Evolutionary conservation across 768 basidiomycete species (phyloP).

Genomic region (Hericium erinaceus): DNA sequence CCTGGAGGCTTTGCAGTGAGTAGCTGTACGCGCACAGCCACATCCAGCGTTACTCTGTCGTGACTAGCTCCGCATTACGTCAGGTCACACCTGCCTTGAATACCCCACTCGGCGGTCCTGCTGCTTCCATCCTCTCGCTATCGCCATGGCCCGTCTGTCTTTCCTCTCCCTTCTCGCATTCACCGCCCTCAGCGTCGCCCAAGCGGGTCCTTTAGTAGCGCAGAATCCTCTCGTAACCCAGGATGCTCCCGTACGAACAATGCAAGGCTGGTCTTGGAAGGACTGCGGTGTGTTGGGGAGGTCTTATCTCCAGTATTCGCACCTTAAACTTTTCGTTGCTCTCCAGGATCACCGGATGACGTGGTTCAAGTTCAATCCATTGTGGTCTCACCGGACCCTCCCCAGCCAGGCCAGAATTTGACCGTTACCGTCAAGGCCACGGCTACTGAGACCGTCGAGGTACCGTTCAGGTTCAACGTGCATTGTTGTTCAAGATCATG

Average conservation of each 20-base stretch:
- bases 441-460: slow-evolving; percentile 55
- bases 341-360: slow-evolving; percentile 35
- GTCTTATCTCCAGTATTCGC: background rate
- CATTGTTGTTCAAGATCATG: background rate
- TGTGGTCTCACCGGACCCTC: slow-evolving; percentile 75
- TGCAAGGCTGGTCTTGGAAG: slow-evolving; percentile 51
- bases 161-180: slow-evolving; percentile 22
- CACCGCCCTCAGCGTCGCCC: slow-evolving; percentile 17
- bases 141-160: slow-evolving; percentile 19
- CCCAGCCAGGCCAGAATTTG: slow-evolving; percentile 75
- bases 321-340: slow-evolving; percentile 4
- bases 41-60: no score
- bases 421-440: slow-evolving; percentile 72
- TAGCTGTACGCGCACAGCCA: no score
- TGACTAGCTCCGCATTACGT: no score
- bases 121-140: background rate
- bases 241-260: slow-evolving; percentile 24
- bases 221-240: slow-evolving; percentile 23
- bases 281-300: slow-evolving; percentile 61
- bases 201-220: slow-evolving; percentile 12
- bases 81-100: no score
- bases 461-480: slow-evolving; percentile 22
- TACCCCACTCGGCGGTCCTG: slow-evolving; percentile 5
- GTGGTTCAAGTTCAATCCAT: slow-evolving; percentile 64
- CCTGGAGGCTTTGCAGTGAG: background rate